Evolutionary conservation across 2,329 filamentous ascomycete species (phyloP).

Genomic region (Ceratocystis variospora): DNA sequence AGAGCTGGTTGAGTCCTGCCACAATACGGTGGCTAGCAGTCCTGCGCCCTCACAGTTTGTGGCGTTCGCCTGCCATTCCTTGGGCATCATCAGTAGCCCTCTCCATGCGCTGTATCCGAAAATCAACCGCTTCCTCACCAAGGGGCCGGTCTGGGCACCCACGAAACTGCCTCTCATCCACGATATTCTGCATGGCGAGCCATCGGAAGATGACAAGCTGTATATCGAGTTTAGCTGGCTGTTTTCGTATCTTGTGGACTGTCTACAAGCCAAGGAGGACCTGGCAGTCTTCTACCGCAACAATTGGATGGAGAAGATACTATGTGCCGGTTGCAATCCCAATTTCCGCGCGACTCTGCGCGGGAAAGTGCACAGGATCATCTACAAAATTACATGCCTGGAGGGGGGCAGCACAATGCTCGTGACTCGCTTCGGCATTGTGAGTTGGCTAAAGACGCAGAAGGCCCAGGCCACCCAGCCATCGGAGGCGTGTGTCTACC

Average conservation of each 20-base stretch:
- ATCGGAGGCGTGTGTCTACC: conserved; percentile 38
- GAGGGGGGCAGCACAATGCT: conserved; percentile 66
- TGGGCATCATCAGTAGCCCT: conserved; percentile 60
- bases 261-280: conserved; percentile 45
- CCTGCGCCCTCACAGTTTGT: conserved; percentile 60
- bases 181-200: conserved; percentile 48
- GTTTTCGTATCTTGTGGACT: conserved; percentile 54
- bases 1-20: conserved; percentile 65
- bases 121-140: conserved; percentile 70
- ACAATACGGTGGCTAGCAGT: conserved; percentile 36
- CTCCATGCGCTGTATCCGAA: conserved; percentile 75
- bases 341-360: conserved; percentile 46
- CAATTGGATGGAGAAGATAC: conserved; percentile 60
- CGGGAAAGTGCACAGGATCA: conserved; percentile 44
- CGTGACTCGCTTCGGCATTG: conserved; percentile 57
- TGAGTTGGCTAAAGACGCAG: conserved; percentile 50
- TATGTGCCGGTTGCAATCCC: conserved; percentile 54
- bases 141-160: conserved; percentile 60
- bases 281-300: conserved; percentile 46
- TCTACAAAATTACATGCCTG: conserved; percentile 54
- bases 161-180: conserved; percentile 60
- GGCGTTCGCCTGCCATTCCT: conserved; percentile 58
- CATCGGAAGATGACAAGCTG: conserved; percentile 58
- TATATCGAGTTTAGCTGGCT: conserved; percentile 65
- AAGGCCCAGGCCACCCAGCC: conserved; percentile 29